Percentiles rank a stretch among this genome's conserved stretches.
phyloP scores from a whole-genome alignment of 257 asterid genomes.

The Solanum medicagineum region DNA sequence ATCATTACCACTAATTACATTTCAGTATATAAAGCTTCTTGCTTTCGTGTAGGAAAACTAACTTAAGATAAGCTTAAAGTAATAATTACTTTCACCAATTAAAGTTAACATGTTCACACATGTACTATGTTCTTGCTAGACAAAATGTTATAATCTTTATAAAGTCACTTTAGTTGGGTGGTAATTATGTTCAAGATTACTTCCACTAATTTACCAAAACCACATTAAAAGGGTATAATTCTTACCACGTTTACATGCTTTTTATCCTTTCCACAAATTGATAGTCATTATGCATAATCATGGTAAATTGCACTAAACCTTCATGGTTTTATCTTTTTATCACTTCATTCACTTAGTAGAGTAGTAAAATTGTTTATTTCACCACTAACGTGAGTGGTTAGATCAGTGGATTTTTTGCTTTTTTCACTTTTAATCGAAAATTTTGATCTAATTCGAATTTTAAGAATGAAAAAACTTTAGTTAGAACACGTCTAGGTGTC shows the following conservation, averaged over 20 bases:
- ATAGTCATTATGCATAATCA: not conserved
- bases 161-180: not conserved
- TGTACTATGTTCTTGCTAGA: not conserved
- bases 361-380: not conserved
- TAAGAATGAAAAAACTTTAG: not conserved
- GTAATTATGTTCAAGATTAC: not conserved
- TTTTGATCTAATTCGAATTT: not conserved
- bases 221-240: not conserved
- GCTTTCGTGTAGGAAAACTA: not conserved
- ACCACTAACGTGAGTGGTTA: not conserved
- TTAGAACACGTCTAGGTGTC: not conserved
- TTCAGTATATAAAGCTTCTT: not conserved
- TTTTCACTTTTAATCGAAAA: not conserved
- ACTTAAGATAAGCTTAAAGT: not conserved
- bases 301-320: not conserved
- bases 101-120: not conserved
- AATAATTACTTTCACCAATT: not conserved
- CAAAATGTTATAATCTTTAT: not conserved
- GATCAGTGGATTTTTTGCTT: not conserved
- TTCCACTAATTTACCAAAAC: not conserved
- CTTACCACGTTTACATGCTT: not conserved
- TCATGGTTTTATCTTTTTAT: not conserved
- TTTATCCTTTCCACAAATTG: not conserved
- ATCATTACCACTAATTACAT: not conserved
- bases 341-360: not conserved